Evolutionary conservation across 139 green algal genomes (phyloP).

Genomic region (Chlorella vulgaris): DNA sequence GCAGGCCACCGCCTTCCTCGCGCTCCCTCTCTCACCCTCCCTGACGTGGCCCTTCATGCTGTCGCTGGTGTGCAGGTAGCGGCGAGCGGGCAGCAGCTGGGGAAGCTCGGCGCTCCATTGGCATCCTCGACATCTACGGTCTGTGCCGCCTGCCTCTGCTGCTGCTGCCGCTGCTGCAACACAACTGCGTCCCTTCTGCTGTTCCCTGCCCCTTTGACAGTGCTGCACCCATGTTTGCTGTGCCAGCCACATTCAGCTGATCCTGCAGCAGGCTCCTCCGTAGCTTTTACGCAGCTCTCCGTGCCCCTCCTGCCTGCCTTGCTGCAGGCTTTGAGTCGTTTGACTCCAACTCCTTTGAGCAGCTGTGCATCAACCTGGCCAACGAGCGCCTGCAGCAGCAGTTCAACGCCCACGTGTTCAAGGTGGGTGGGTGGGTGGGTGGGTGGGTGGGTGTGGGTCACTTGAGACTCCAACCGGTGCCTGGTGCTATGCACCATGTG

Average conservation of each 20-base stretch:
- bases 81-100: background rate
- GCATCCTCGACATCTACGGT: constrained; percentile 69
- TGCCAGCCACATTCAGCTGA: background rate
- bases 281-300: background rate
- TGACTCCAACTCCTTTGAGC: constrained; percentile 84
- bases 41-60: too few relatives aligned
- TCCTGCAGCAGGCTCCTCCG: too few relatives aligned
- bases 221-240: background rate
- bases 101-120: constrained; percentile 50
- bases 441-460: constrained; percentile 62
- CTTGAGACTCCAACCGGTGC: background rate
- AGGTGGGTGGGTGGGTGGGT: constrained; percentile 92
- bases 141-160: background rate
- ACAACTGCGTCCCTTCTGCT: background rate
- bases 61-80: background rate
- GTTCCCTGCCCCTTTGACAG: background rate
- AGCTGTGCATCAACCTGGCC: constrained; percentile 98
- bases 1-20: too few relatives aligned
- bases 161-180: background rate
- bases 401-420: constrained; percentile 90
- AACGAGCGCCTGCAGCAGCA: constrained; percentile 97
- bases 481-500: too few relatives aligned
- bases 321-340: constrained; percentile 84
- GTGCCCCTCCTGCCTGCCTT: background rate
- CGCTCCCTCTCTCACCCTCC: too few relatives aligned